These are phyloP conservation scores for Polymyxa betae DNA, from an alignment of 208 protist genomes.

Conservation along the genomic window DNA sequence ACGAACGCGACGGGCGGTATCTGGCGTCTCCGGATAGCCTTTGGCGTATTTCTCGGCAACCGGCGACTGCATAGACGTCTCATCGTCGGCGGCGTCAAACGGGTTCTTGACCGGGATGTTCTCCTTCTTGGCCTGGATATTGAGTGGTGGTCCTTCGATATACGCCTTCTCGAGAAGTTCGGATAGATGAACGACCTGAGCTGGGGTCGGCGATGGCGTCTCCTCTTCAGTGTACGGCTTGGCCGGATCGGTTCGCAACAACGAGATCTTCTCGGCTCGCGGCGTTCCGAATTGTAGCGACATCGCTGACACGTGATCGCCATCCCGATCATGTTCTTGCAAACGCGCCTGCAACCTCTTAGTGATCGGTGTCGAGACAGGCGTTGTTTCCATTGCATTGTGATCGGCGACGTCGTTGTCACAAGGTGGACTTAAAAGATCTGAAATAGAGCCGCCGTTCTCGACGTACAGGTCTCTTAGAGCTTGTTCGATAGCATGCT, in stretches of 20 bases:
- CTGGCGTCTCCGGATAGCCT: too few species aligned
- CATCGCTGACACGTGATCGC: neutral
- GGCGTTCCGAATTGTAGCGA: neutral
- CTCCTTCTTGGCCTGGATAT: too few species aligned
- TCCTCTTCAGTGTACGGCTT: neutral
- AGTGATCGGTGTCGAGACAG: neutral
- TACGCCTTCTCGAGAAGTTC: neutral
- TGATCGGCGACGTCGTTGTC: neutral
- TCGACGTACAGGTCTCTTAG: constrained; percentile 19
- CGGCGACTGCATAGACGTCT: too few species aligned
- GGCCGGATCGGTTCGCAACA: neutral
- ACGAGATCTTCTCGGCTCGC: constrained; percentile 5
- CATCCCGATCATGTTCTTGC: neutral
- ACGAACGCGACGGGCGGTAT: too few species aligned
- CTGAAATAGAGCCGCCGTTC: neutral
- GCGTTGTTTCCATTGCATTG: neutral
- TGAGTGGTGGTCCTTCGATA: neutral
- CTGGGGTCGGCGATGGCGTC: constrained; percentile 21
- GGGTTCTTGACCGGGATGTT: too few species aligned
- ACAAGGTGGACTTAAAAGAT: neutral
- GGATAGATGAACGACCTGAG: neutral
- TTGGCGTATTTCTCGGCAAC: too few species aligned
- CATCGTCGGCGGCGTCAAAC: too few species aligned
- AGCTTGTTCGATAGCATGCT: neutral
- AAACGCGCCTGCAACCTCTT: neutral